Evolutionary conservation across 2,329 filamentous ascomycete species (phyloP), one percentile per base, ranked within the genome.

Genomic region (Phialophora expanda): DNA sequence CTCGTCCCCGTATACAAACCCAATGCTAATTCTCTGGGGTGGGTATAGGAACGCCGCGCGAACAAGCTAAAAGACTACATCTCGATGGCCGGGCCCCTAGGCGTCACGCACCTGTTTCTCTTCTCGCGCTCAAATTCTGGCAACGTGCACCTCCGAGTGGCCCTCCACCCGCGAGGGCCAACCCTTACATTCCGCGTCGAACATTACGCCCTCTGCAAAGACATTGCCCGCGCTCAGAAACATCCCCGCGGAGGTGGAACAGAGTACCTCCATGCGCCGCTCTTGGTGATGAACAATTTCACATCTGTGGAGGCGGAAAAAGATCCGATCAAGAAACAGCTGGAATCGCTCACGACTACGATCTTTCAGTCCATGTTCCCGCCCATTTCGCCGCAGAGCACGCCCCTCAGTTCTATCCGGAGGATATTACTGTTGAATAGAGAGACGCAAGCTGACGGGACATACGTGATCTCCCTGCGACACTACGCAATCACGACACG

Each of bases 211-310:
- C 84, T 99, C 2, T 92, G 90, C 79, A 97, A 95, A 78, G 95
- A 99, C 77, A 89, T 99, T 3, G 86, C 90, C 73, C 90, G 88
- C 75, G 88, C 92, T 14, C 88, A 96, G 80, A 92, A 90, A 78
- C 90, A 92, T 72, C 92, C 94, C 8, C 87, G 89, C 75, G 90
- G 89, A 56, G 89, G 90, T 56, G 92, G 90, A 69, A 94, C 94
- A 76, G 92, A 97, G 77, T 96, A 92, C 74, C 84, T 90, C 64
- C 92, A 89, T 51, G 89, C 95, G 6, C 95, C 95, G 68, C 80
- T 98, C 79, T 86, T 99, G 53, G 95, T 99, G 71, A 98, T 99
- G 95, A 99, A 99, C 81, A 97, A 97, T 78, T 97, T 99, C 78
- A 86, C 87, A 46, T 89, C 88, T 3, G 85, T 66, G 85, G 88